Percentiles rank a stretch among this genome's conserved stretches.
phyloP scores from a whole-genome alignment of 2,329 filamentous ascomycete species.

The Botryotinia narcissicola region DNA sequence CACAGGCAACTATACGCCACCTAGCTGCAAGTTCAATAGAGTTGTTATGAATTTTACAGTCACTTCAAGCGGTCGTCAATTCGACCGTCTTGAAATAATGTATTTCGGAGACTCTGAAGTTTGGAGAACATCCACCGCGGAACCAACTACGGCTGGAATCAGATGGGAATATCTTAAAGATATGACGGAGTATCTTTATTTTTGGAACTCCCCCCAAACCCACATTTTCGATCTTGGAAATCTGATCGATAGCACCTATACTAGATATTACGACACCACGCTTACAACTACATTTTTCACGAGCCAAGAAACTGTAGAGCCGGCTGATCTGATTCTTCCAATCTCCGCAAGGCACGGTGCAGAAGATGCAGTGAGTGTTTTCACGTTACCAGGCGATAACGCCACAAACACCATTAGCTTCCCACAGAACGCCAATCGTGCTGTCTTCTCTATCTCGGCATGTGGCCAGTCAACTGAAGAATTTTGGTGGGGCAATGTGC shows the following conservation, averaged over 20 bases:
- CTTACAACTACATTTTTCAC: constrained; percentile 71
- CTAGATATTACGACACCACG: constrained; percentile 69
- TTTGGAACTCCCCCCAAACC: constrained; percentile 69
- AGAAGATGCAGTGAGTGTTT: constrained; percentile 59
- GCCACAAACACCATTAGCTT: constrained; percentile 60
- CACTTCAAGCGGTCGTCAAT: constrained; percentile 68
- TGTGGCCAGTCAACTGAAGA: constrained; percentile 76
- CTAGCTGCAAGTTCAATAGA: constrained; percentile 67
- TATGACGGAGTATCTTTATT: constrained; percentile 65
- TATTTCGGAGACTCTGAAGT: constrained; percentile 76
- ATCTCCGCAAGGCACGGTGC: constrained; percentile 55
- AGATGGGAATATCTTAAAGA: constrained; percentile 77
- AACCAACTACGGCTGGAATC: constrained; percentile 70
- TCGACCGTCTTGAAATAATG: constrained; percentile 72
- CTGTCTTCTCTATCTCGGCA: constrained; percentile 72
- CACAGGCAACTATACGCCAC: constrained; percentile 62
- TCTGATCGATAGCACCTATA: constrained; percentile 67
- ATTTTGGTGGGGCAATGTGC: constrained; percentile 82
- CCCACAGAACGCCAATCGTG: constrained; percentile 64
- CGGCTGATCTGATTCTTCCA: constrained; percentile 66
- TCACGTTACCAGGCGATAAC: constrained; percentile 61
- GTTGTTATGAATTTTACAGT: constrained; percentile 76
- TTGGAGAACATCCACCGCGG: constrained; percentile 80
- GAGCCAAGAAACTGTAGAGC: constrained; percentile 42
- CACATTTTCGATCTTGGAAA: constrained; percentile 81